phyloP scores from a whole-genome alignment of 192 early-diverging fungal genomes.

The Backusella australiensis region DNA sequence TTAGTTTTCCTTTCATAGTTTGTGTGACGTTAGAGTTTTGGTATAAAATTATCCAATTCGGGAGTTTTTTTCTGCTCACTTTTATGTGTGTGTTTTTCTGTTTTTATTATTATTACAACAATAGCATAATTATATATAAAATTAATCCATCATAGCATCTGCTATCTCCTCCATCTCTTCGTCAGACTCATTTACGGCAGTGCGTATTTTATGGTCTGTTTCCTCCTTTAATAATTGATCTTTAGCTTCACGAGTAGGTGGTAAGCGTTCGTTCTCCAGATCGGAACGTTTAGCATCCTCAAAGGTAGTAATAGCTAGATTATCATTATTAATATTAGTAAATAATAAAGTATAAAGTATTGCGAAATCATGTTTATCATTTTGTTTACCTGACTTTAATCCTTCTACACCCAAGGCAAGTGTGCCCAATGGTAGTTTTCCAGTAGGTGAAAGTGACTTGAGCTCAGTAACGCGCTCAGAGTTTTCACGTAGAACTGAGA shows the following conservation, averaged over 20 bases:
- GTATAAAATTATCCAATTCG: neutral
- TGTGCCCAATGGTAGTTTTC: conserved; percentile 81
- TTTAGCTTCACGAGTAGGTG: conserved; percentile 66
- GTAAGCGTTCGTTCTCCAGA: conserved; percentile 89
- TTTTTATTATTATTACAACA: conserved; percentile 6
- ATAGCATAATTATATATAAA: neutral
- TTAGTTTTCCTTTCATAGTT: neutral
- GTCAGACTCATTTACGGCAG: conserved; percentile 31
- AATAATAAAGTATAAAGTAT: neutral
- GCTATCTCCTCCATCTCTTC: conserved; percentile 25
- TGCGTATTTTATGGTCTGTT: conserved; percentile 30
- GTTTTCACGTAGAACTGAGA: conserved; percentile 89
- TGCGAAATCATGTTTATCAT: neutral
- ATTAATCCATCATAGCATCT: conserved; percentile 28
- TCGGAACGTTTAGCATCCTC: conserved; percentile 92
- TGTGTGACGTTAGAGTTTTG: conserved; percentile 1
- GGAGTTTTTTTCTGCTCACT: neutral
- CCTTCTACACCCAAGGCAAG: conserved; percentile 90
- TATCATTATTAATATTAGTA: neutral
- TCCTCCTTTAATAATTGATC: conserved; percentile 32
- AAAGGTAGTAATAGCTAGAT: conserved; percentile 82
- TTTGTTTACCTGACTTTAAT: conserved; percentile 70
- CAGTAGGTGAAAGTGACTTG: conserved; percentile 83
- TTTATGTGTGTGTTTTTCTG: neutral
- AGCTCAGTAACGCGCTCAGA: conserved; percentile 92